Evolutionary conservation across 352 stramenopile species (phyloP).

Genomic region (Globisporangium okanoganense): DNA sequence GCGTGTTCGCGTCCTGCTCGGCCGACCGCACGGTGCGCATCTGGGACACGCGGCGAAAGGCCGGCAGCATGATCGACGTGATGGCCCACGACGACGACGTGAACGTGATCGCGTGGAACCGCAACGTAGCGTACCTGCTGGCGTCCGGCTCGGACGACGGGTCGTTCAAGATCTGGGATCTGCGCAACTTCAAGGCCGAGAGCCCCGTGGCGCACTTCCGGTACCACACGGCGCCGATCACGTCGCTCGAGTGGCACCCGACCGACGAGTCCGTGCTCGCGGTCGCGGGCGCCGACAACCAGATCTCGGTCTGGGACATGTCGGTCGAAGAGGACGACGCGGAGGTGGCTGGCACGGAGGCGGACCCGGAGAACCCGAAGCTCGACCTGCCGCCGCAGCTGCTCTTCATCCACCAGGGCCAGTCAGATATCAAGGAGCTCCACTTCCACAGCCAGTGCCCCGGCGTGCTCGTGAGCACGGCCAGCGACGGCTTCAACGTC

Average conservation of each 20-base stretch:
- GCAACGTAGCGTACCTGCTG: slow-evolving; percentile 95
- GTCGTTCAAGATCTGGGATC: slow-evolving; percentile 96
- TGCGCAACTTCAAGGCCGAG: slow-evolving; percentile 91
- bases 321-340: slow-evolving; percentile 99
- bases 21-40: slow-evolving; percentile 94
- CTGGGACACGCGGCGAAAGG: slow-evolving; percentile 95
- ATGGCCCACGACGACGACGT: slow-evolving; percentile 95
- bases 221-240: slow-evolving; percentile 96
- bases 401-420: slow-evolving; percentile 99
- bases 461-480: slow-evolving; percentile 95
- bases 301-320: slow-evolving; percentile 98
- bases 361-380: slow-evolving; percentile 46
- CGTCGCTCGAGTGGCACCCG: slow-evolving; percentile 99
- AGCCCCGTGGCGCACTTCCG: slow-evolving; percentile 93
- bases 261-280: slow-evolving; percentile 98
- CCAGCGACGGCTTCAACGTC: slow-evolving; percentile 96
- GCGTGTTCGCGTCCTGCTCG: slow-evolving; percentile 95
- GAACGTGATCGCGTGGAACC: slow-evolving; percentile 99
- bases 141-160: slow-evolving; percentile 97
- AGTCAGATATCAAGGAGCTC: slow-evolving; percentile 98
- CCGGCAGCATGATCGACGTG: slow-evolving; percentile 92
- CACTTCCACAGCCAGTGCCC: slow-evolving; percentile 99
- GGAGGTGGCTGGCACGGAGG: slow-evolving; percentile 46
- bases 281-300: slow-evolving; percentile 93
- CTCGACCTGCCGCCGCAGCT: slow-evolving; percentile 96